These are phyloP conservation scores for Gnomoniopsis smithogilvyi DNA, from an alignment of 2,329 filamentous ascomycete species.

Conservation along the genomic window DNA sequence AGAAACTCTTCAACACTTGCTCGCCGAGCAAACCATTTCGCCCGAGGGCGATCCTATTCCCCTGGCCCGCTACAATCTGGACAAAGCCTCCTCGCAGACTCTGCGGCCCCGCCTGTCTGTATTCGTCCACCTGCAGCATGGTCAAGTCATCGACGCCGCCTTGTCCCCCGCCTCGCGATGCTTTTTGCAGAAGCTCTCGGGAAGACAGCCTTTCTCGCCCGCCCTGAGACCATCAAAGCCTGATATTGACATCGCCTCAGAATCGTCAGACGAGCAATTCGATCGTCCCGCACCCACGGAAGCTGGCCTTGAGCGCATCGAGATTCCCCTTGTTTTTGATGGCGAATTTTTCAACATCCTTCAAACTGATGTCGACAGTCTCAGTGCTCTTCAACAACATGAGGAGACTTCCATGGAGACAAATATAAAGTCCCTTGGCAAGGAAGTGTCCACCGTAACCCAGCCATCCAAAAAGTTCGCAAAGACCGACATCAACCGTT, in stretches of 20 bases:
- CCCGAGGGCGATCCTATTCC: constrained; percentile 32
- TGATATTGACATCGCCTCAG: not conserved
- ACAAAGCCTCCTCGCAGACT: constrained; percentile 34
- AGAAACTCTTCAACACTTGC: constrained; percentile 64
- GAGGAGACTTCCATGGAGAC: constrained; percentile 62
- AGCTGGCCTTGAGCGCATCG: constrained; percentile 42
- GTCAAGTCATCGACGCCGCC: constrained; percentile 64
- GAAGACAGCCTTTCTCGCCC: constrained; percentile 31
- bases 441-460: constrained; percentile 61
- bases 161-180: constrained; percentile 62
- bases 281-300: not conserved
- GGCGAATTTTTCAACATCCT: constrained; percentile 77
- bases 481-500: constrained; percentile 67
- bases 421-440: constrained; percentile 63
- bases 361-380: constrained; percentile 64
- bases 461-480: constrained; percentile 57
- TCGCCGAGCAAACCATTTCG: constrained; percentile 47
- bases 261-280: not conserved
- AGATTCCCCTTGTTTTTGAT: constrained; percentile 75
- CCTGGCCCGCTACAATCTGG: constrained; percentile 48
- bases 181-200: constrained; percentile 60
- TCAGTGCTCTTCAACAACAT: constrained; percentile 64
- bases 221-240: not conserved
- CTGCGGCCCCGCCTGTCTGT: constrained; percentile 70
- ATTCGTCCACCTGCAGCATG: constrained; percentile 63